Percentiles rank a stretch among this genome's conserved stretches.
Evolutionary conservation across 768 basidiomycete species (phyloP).

Genomic region (Leucosporidium creatinivorum): DNA sequence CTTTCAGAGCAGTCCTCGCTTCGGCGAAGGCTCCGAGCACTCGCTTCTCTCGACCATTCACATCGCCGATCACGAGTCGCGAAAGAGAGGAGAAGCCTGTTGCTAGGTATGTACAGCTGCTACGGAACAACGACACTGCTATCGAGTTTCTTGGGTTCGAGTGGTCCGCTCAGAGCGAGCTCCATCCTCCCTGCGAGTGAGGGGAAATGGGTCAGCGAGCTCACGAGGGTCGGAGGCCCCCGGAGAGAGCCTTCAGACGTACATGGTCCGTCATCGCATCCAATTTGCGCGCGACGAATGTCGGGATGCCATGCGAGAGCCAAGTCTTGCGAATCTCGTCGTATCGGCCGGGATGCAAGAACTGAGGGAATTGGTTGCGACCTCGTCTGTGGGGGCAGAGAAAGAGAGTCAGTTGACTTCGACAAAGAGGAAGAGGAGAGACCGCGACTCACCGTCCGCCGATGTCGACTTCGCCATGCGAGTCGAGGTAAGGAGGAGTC

Average conservation of each 20-base stretch:
- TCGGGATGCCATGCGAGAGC: conserved; percentile 84
- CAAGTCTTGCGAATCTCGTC: conserved; percentile 87
- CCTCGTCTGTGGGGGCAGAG: conserved; percentile 4
- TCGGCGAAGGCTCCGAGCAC: too few relatives aligned
- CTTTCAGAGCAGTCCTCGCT: too few relatives aligned
- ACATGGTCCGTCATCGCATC: conserved; percentile 50
- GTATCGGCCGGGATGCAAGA: conserved; percentile 72
- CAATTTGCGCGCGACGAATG: conserved; percentile 76
- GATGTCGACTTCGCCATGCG: conserved; percentile 86
- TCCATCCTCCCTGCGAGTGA: not conserved
- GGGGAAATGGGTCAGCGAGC: not conserved
- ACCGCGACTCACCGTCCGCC: conserved; percentile 63
- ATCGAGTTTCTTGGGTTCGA: not conserved
- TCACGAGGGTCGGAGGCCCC: too few relatives aligned
- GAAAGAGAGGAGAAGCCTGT: too few relatives aligned
- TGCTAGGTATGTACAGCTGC: too few relatives aligned
- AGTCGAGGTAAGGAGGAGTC: conserved; percentile 83
- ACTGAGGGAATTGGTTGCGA: conserved; percentile 53
- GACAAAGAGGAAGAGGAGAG: not conserved
- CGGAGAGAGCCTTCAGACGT: too few relatives aligned
- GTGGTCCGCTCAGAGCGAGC: not conserved
- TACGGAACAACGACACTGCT: too few relatives aligned
- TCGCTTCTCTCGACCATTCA: too few relatives aligned
- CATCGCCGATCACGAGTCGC: too few relatives aligned
- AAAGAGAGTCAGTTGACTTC: not conserved